phyloP scores from a whole-genome alignment of 1,139 yeast genomes.

The Meyerozyma elateridarum region DNA sequence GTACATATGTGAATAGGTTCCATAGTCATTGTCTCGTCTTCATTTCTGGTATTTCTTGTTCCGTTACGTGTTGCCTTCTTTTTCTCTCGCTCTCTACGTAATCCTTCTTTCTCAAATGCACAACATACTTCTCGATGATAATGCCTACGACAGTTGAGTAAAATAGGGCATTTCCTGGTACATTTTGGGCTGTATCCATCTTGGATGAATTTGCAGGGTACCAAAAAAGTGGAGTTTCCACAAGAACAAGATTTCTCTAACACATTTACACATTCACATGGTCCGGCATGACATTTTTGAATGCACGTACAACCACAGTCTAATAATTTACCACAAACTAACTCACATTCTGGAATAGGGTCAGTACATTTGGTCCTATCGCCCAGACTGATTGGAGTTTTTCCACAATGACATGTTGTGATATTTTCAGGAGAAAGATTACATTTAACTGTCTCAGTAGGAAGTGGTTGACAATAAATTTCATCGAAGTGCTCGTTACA shows the following conservation, averaged over 20 bases:
- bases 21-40: constrained; percentile 52
- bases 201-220: constrained; percentile 59
- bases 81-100: constrained; percentile 54
- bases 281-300: constrained; percentile 71
- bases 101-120: constrained; percentile 57
- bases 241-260: constrained; percentile 50
- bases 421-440: constrained; percentile 56
- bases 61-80: constrained; percentile 47
- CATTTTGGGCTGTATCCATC: constrained; percentile 57
- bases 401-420: constrained; percentile 77
- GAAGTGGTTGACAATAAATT: constrained; percentile 54
- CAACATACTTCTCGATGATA: constrained; percentile 71
- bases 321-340: constrained; percentile 55
- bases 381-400: constrained; percentile 22
- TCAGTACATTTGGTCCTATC: constrained; percentile 61
- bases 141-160: constrained; percentile 79
- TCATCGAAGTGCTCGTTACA: constrained; percentile 66
- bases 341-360: constrained; percentile 70
- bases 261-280: constrained; percentile 58
- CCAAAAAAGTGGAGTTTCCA: constrained; percentile 44
- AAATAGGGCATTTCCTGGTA: constrained; percentile 68
- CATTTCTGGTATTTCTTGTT: constrained; percentile 27
- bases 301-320: constrained; percentile 74
- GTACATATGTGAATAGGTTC: constrained; percentile 81
- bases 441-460: constrained; percentile 43